Conservation (phyloP, 495 filamentous ascomycete genomes). For the Trichoderma orchidacearum region DNA sequence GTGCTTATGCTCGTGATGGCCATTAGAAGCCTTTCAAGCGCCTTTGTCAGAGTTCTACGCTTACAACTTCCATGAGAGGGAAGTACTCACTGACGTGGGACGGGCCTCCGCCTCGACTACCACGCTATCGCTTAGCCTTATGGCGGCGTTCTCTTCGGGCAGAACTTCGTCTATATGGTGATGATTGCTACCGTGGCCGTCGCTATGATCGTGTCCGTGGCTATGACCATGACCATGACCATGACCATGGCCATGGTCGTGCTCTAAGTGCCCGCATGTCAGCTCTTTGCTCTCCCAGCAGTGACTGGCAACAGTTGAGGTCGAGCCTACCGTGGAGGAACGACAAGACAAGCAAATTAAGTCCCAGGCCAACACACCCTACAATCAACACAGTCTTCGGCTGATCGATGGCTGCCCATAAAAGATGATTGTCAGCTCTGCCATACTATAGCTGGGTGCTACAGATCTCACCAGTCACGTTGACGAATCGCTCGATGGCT, state of each 20-base stretch:
- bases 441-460: neutral
- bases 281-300: neutral
- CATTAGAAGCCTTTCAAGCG: conserved; percentile 1
- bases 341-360: conserved; percentile 70
- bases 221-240: conserved; percentile 4
- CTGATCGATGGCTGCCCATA: conserved; percentile 42
- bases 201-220: neutral
- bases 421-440: conserved; percentile 21
- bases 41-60: neutral
- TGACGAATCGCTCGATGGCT: conserved; percentile 73
- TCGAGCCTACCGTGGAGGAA: conserved; percentile 61
- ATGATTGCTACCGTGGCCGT: conserved; percentile 9
- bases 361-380: conserved; percentile 64
- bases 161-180: conserved; percentile 11
- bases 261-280: neutral
- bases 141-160: conserved; percentile 2
- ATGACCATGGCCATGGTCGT: conserved; percentile 17
- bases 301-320: neutral
- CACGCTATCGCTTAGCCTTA: neutral
- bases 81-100: neutral
- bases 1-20: conserved; percentile 49
- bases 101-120: neutral
- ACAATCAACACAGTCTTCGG: conserved; percentile 68
- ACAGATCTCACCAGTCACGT: conserved; percentile 16
- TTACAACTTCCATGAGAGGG: neutral